Evolutionary conservation across 768 basidiomycete genomes (phyloP).

Genomic region (Lentinula guzmanii): DNA sequence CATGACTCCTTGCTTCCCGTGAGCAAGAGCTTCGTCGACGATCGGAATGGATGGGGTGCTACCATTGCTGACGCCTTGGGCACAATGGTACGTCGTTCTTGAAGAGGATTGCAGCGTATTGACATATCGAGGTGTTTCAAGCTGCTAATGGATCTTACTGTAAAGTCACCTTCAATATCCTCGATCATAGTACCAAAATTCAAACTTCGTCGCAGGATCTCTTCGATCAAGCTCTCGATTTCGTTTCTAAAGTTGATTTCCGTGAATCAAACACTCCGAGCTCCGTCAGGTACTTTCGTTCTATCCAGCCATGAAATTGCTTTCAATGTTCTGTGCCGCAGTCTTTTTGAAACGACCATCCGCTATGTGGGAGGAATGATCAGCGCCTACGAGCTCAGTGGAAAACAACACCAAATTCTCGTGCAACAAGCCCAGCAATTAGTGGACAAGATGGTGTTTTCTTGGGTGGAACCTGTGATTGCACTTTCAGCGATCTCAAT

Average conservation of each 20-base stretch:
- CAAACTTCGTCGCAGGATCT: conserved; percentile 21
- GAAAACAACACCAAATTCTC: conserved; percentile 28
- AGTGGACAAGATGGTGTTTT: conserved; percentile 36
- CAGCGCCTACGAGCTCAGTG: conserved; percentile 46
- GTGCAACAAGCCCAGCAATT: conserved; percentile 42
- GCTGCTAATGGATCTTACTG: conserved; percentile 38
- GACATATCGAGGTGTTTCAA: conserved; percentile 11
- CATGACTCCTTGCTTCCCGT: conserved; percentile 33
- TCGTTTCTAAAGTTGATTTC: conserved; percentile 35
- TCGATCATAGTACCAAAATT: background rate
- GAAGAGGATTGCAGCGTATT: background rate
- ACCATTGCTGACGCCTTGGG: conserved; percentile 36
- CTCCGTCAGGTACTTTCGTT: conserved; percentile 29
- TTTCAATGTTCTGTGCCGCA: conserved; percentile 8
- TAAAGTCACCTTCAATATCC: conserved; percentile 5
- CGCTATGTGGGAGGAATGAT: conserved; percentile 45
- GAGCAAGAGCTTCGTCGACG: conserved; percentile 8
- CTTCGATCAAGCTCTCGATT: conserved; percentile 37
- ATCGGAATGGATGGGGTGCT: conserved; percentile 10
- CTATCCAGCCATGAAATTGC: background rate
- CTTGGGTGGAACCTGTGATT: conserved; percentile 28
- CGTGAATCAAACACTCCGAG: conserved; percentile 26
- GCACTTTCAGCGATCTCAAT: background rate
- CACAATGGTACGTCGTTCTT: conserved; percentile 34
- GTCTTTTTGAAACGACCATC: conserved; percentile 51